Percentiles rank a stretch among this genome's conserved stretches.
Conservation (phyloP, 148 eudicot species). For the Beta vulgaris region DNA sequence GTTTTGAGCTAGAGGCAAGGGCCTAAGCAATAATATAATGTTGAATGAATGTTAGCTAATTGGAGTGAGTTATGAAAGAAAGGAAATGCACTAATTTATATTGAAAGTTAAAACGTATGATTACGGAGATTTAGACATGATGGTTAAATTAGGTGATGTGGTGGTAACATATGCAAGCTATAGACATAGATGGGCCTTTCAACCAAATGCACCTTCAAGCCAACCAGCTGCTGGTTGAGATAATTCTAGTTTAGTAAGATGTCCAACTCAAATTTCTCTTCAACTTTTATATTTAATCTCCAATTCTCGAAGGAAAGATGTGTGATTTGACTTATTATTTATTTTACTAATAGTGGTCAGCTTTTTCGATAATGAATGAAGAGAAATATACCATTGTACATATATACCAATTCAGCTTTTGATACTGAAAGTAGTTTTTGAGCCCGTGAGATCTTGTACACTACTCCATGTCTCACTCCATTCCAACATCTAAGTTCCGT, state of each 20-base stretch:
- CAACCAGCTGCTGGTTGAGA: neutral
- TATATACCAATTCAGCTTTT: too few relatives aligned
- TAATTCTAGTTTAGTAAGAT: neutral
- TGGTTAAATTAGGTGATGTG: conserved; percentile 18
- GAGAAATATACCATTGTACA: too few relatives aligned
- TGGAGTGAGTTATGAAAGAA: conserved; percentile 10
- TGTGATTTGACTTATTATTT: neutral
- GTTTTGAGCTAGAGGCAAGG: neutral
- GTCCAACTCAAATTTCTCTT: conserved; percentile 1
- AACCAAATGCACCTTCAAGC: conserved; percentile 10
- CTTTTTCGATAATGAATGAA: neutral
- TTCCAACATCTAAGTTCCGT: too few relatives aligned
- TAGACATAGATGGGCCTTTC: conserved; percentile 13
- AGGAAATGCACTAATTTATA: conserved; percentile 18
- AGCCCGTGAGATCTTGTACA: too few relatives aligned
- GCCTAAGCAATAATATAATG: neutral
- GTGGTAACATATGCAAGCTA: conserved; percentile 6
- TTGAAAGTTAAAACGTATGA: neutral
- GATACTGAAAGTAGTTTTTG: too few relatives aligned
- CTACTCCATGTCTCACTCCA: too few relatives aligned
- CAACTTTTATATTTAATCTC: neutral
- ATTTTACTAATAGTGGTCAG: neutral
- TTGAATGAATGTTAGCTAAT: neutral
- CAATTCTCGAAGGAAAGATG: neutral
- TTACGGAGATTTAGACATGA: neutral